A percentile compares a stretch with the other conserved stretches of the same genome.
Conservation (phyloP, 169 alveolate species). For the Perkinsus olseni region DNA sequence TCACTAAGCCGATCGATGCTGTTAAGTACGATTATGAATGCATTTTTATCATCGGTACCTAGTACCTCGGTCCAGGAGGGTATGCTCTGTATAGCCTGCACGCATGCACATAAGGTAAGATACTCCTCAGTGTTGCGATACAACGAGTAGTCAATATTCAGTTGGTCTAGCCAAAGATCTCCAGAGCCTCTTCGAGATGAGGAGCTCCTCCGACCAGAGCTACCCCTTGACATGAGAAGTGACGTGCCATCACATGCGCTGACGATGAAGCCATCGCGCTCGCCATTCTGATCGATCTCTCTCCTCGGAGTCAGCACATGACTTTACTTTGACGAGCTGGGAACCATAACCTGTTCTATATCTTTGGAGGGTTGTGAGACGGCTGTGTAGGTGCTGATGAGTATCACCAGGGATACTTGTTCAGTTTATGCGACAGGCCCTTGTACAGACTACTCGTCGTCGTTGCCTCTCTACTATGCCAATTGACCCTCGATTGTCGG, state of each 20-base stretch:
- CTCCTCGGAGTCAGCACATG: too few species aligned
- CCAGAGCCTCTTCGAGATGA: neutral
- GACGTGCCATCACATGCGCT: neutral
- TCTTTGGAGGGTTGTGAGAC: neutral
- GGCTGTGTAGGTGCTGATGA: neutral
- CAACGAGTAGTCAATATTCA: neutral
- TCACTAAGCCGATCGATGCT: neutral
- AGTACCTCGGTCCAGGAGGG: neutral
- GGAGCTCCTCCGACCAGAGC: neutral
- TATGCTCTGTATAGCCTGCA: neutral
- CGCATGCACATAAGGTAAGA: neutral
- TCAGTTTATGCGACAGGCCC: neutral
- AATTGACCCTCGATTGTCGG: neutral
- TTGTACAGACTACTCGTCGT: neutral
- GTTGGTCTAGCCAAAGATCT: neutral
- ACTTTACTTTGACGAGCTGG: too few species aligned
- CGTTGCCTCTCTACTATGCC: neutral
- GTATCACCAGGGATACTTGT: neutral
- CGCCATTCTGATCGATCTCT: neutral
- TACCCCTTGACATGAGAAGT: neutral
- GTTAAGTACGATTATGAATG: neutral
- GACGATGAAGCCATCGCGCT: neutral
- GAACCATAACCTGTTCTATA: neutral
- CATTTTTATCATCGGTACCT: neutral
- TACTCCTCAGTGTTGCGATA: neutral